Conservation (phyloP, 495 filamentous ascomycete species). For the Geopyxis carbonaria region DNA sequence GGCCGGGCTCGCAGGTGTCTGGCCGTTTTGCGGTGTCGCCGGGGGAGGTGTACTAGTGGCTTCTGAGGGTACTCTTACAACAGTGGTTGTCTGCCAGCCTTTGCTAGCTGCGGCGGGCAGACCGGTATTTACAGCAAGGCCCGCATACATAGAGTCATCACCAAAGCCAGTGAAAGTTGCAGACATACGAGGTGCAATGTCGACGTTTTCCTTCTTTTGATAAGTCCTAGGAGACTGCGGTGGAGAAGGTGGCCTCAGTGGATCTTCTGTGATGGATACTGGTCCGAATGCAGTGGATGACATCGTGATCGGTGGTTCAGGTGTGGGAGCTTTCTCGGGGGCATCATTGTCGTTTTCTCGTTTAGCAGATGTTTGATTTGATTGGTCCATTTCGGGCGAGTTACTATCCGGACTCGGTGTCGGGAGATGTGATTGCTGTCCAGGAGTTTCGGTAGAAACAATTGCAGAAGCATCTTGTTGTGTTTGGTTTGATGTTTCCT, state of each 20-base stretch:
- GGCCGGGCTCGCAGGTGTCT: neutral
- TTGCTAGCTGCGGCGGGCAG: neutral
- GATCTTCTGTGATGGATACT: slow-evolving; percentile 4
- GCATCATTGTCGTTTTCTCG: too few species aligned
- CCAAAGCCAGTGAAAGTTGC: neutral
- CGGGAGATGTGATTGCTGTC: too few species aligned
- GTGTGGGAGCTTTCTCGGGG: neutral
- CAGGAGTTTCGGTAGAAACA: too few species aligned
- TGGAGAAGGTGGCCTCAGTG: neutral
- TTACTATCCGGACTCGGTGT: too few species aligned
- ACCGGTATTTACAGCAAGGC: slow-evolving; percentile 1
- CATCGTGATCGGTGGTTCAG: slow-evolving; percentile 1
- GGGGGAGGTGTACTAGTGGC: neutral
- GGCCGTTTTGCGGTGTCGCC: neutral
- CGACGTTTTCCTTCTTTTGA: neutral
- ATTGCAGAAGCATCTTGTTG: too few species aligned
- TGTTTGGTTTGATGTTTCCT: too few species aligned
- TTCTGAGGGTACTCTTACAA: neutral
- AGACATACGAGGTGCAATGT: slow-evolving; percentile 1
- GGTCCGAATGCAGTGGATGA: slow-evolving; percentile 3
- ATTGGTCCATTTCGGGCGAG: too few species aligned
- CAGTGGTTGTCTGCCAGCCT: neutral
- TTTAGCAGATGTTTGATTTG: too few species aligned
- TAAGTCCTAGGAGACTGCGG: neutral
- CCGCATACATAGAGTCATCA: neutral